Evolutionary conservation across 768 basidiomycete genomes (phyloP), one percentile per base, ranked within the genome.

Genomic region (Ramaria rubella): DNA sequence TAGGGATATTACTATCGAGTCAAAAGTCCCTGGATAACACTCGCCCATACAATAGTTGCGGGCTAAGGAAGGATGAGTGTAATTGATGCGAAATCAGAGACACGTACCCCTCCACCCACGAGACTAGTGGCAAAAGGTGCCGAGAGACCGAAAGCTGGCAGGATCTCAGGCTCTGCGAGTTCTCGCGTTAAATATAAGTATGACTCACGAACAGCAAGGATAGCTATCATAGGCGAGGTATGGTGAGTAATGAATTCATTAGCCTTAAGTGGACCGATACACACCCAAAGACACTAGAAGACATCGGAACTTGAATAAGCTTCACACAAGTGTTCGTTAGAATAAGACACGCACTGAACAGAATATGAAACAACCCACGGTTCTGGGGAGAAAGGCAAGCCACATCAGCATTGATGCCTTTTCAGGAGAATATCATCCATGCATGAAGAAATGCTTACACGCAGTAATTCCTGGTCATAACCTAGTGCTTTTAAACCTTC

Each of bases 151-250:
- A 74, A 83, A 6, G 81, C 81, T 83, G 53, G 4, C 24, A 11
- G 44, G 46, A 9, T n/a, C 50, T n/a, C 63, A 58, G 63, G 52
- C 33, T 40, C 17, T 40, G 33, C 24, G 17, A 8, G 57, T 38
- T 12, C 27, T 23, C 19, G n/a, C 11, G 15, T 30, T 2, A n/a
- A 7, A n/a, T 15, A 38, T 26, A 40, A 42, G 50, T 30, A 23
- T 21, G 29, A 77, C 81, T 68, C 61, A 82, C 81, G 81, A 57
- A 83, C 81, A 29, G 81, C 80, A 72, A 82, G 77, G 30, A 83
- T 82, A 9, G 81, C 81, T 82, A 19, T n/a, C 19, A 42, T 9
- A 36, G n/a, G 17, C 29, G 36, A n/a, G 12, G 21, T 33, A 26
- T 15, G 14, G 21, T 38, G 19, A 17, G 21, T 17, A 36, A 29